Evolutionary conservation across 2,329 filamentous ascomycete genomes (phyloP), one percentile per base, ranked within the genome.

Genomic region (Bipolaris zeicola): DNA sequence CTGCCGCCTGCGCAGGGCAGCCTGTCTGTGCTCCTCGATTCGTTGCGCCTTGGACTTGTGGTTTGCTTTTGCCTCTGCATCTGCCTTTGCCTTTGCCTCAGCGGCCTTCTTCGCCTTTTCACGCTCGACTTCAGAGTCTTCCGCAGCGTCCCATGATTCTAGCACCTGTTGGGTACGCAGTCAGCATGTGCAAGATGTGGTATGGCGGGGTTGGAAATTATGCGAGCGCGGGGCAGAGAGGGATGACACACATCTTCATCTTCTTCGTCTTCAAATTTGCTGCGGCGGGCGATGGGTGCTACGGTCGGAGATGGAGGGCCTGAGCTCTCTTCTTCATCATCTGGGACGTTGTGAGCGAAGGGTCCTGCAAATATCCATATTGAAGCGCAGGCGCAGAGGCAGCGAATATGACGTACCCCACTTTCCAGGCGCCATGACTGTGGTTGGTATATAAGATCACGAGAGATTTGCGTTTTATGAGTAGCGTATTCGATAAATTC

Each of bases 71-170:
- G 92, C 92, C 70, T 92, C 91, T 42, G 90, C 93, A 0, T 93
- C 92, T 26, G 91, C 92, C 79, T 96, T 96, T 56, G 90, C 91
- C 79, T 96, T 96, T 50, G 87, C 89, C 73, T 91, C 93, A 5
- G 85, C 89, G 48, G 88, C 92, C 81, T 94, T 95, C 79, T 90
- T 90, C 26, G 86, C 91, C 83, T 98, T 99, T 79, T 97, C 93
- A 70, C 92, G 90, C 82, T 99, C 95, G 69, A 88, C 94, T 71
- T 99, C 95, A 60, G 92, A 96, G 80, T 99, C 95, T 73, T 98
- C 95, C 67, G 91, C 93, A 56, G 91, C 94, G 72, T 98, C 93
- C 95, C 95, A 99, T 33, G 91, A 94, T 58, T 99, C 95, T 72
- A 97, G 86, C 55, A 98, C 91, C 89, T 96, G 63, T 55, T 37